Percentiles rank a stretch among this genome's conserved stretches.
These are phyloP conservation scores for Pleurotus platypus DNA, from an alignment of 768 basidiomycete species.

Conservation along the genomic window DNA sequence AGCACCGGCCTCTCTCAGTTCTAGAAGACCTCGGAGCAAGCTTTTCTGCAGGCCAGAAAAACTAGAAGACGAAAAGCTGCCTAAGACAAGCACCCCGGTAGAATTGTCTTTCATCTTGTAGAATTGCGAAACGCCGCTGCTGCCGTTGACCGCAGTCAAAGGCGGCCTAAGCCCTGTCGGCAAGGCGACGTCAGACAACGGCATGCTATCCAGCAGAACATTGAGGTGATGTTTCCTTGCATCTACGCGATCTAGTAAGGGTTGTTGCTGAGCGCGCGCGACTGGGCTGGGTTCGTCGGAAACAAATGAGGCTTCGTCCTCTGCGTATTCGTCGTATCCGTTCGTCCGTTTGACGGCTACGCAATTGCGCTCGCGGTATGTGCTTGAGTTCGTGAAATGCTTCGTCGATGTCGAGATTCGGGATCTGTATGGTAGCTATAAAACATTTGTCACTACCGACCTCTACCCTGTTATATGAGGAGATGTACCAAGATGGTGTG, in stretches of 20 bases:
- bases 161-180: conserved; percentile 36
- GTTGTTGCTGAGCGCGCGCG: conserved; percentile 37
- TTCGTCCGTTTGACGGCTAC: conserved; percentile 45
- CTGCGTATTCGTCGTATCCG: conserved; percentile 33
- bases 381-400: conserved; percentile 45
- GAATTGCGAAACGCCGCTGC: conserved; percentile 42
- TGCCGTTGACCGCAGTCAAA: conserved; percentile 33
- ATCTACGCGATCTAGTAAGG: conserved; percentile 21
- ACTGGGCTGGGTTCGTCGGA: conserved; percentile 17
- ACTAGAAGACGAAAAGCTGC: conserved; percentile 49
- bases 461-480: not conserved
- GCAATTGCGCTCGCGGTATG: conserved; percentile 53
- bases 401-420: conserved; percentile 41
- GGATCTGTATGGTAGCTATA: conserved; percentile 55
- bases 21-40: conserved; percentile 43
- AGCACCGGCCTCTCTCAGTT: conserved; percentile 43
- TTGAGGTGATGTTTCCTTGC: conserved; percentile 38
- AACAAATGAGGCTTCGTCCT: conserved; percentile 3
- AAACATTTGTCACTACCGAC: not conserved
- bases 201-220: conserved; percentile 43
- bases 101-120: conserved; percentile 45
- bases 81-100: conserved; percentile 50
- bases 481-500: conserved; percentile 43
- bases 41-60: conserved; percentile 37
- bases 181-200: conserved; percentile 39